These are phyloP conservation scores for Hypoxylon trugodes DNA, from an alignment of 495 filamentous ascomycete genomes.

Conservation along the genomic window DNA sequence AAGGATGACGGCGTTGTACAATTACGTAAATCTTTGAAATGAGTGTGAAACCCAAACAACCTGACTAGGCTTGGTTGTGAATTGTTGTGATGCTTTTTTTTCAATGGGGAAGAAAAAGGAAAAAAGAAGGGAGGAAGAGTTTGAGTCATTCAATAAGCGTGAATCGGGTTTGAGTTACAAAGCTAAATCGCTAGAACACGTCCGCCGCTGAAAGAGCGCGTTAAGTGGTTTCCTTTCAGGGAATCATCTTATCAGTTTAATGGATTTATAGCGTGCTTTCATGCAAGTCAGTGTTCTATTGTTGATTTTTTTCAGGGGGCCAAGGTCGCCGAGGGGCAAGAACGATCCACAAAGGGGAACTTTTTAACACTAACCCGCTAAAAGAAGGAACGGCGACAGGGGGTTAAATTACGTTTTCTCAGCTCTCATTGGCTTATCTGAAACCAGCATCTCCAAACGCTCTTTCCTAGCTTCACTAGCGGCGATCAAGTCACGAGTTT, in stretches of 20 bases:
- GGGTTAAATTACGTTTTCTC: slow-evolving; percentile 10
- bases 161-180: too few relatives aligned
- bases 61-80: too few relatives aligned
- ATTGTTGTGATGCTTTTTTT: too few relatives aligned
- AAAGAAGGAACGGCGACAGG: slow-evolving; percentile 7
- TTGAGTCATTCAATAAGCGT: too few relatives aligned
- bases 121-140: too few relatives aligned
- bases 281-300: not conserved
- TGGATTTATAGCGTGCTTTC: slow-evolving; percentile 24
- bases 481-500: slow-evolving; percentile 34
- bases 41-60: too few relatives aligned
- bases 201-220: slow-evolving; percentile 10
- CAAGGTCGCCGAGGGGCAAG: slow-evolving; percentile 9
- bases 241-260: slow-evolving; percentile 28
- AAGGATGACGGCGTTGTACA: too few relatives aligned
- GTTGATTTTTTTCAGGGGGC: too few relatives aligned
- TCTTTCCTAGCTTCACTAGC: not conserved
- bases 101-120: too few relatives aligned
- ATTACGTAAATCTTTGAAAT: too few relatives aligned
- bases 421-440: slow-evolving; percentile 8
- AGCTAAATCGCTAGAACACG: too few relatives aligned
- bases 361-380: slow-evolving; percentile 5
- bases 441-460: not conserved
- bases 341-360: not conserved
- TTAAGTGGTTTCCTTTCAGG: slow-evolving; percentile 36